Base-by-base conservation (phyloP, 208 protist species). In the Wallacemonas rigidus region DNA sequence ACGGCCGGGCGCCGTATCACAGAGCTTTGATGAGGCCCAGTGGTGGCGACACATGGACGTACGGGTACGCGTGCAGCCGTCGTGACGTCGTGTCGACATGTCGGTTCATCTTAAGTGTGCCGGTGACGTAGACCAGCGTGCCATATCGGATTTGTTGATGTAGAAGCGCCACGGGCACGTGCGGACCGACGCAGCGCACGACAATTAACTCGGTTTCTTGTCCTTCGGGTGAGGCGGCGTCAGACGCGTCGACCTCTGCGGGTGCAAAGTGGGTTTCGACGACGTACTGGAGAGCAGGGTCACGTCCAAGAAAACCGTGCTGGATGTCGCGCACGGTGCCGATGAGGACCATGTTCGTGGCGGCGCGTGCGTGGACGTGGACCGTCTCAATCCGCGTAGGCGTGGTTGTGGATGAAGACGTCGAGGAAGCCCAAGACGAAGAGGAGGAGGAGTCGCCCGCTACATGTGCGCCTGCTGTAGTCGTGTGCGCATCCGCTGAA, bases 11-110 rank as follows among this genome's bases (percentile, higher is more conserved):
- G 26, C 50, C 54, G 58, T 45, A 79, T 53, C 61, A 69, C 15
- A 93, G 40, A 39, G 83, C 86, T 17, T 82, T 78, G 36, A 93
- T 74, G 62, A 57, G 82, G 2, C 91, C 91, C 2, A 92, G 58
- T 11, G 91, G 91, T 41, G 91, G 88, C 1, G 81, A 75, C n/a
- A 95, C 87, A 38, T 88, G 81, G 38, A 95, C 81, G 67, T 83
- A 94, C 17, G 91, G 91, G 74, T 92, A 95, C 38, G 91, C 91
- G 69, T 95, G 90, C 35, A 82, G 62, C 51, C 87, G 74, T 17
- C 83, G 79, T 26, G 88, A 93, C 7, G 69, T 68, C n/a, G 69
- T 75, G 67, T 92, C 88, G 47, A 89, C 71, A 43, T 86, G 90
- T 2, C 88, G 82, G 63, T 95, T 93, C 83, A 93, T 85, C 26